Conservation (phyloP, 2,329 filamentous ascomycete genomes). For the Raffaelea ambrosiae region DNA sequence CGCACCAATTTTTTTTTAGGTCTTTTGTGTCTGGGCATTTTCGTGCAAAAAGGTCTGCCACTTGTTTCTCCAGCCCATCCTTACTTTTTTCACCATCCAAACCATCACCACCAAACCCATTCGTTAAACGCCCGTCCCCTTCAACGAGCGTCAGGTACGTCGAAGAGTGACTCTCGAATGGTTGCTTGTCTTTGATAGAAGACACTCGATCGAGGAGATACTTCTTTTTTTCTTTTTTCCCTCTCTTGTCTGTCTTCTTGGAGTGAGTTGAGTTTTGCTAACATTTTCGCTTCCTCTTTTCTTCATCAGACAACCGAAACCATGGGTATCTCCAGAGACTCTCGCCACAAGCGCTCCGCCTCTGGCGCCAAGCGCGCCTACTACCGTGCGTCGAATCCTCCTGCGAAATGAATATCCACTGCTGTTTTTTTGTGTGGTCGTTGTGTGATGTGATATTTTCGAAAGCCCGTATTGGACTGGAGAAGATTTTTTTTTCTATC, state of each 20-base stretch:
- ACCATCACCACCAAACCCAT: constrained; percentile 9
- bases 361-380: constrained; percentile 95
- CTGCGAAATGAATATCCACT: constrained; percentile 2
- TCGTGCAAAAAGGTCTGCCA: constrained; percentile 6
- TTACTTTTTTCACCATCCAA: constrained; percentile 5
- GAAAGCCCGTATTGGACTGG: constrained; percentile 57
- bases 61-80: constrained; percentile 6
- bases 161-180: too few species aligned
- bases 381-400: constrained; percentile 62
- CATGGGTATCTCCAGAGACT: constrained; percentile 99
- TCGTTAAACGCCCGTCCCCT: constrained; percentile 9
- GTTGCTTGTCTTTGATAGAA: too few species aligned
- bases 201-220: too few species aligned
- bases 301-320: constrained; percentile 58
- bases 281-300: not conserved
- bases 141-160: constrained; percentile 13
- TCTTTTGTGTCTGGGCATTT: constrained; percentile 7
- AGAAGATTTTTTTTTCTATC: constrained; percentile 6
- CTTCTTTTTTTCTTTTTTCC: not conserved
- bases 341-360: constrained; percentile 99
- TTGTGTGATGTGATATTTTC: constrained; percentile 31
- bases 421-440: not conserved
- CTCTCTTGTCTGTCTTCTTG: not conserved
- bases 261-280: not conserved
- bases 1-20: constrained; percentile 12